phyloP scores from a whole-genome alignment of 2,329 filamentous ascomycete species.

The Neocucurbitaria cava region DNA sequence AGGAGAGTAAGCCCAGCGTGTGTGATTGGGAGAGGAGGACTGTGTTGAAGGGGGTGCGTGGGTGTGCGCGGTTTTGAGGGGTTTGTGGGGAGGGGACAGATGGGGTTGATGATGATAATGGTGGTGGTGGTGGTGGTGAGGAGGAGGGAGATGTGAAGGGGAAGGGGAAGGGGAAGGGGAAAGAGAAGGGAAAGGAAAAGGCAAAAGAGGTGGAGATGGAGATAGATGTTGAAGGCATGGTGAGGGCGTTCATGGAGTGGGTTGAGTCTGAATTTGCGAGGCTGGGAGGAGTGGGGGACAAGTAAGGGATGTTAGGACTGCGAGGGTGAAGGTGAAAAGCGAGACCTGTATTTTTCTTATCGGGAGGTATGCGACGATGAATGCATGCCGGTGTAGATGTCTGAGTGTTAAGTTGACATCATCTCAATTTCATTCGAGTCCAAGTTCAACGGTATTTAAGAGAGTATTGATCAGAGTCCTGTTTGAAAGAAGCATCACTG shows the following conservation, averaged over 20 bases:
- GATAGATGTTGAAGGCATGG: background rate
- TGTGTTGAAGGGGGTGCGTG: slow-evolving; percentile 9
- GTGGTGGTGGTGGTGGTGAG: too few species aligned
- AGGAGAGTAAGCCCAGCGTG: slow-evolving; percentile 2
- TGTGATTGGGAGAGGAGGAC: slow-evolving; percentile 6
- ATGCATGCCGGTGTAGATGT: too few species aligned
- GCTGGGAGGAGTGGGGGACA: too few species aligned
- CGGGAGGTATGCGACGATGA: too few species aligned
- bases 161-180: background rate
- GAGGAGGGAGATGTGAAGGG: background rate
- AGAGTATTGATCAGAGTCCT: too few species aligned
- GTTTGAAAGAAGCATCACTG: too few species aligned
- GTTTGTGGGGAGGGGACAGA: background rate
- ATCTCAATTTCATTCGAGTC: too few species aligned
- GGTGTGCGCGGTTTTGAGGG: background rate
- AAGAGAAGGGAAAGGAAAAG: background rate
- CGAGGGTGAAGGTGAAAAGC: background rate
- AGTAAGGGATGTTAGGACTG: background rate
- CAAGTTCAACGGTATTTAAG: too few species aligned
- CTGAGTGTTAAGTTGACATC: too few species aligned
- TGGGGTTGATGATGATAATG: too few species aligned
- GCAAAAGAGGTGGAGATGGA: background rate
- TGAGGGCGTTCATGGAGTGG: background rate
- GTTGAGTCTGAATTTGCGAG: slow-evolving; percentile 5
- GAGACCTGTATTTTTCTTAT: background rate